Evolutionary conservation across 805 yeast species (phyloP).

Genomic region (Metschnikowia lochheadii): DNA sequence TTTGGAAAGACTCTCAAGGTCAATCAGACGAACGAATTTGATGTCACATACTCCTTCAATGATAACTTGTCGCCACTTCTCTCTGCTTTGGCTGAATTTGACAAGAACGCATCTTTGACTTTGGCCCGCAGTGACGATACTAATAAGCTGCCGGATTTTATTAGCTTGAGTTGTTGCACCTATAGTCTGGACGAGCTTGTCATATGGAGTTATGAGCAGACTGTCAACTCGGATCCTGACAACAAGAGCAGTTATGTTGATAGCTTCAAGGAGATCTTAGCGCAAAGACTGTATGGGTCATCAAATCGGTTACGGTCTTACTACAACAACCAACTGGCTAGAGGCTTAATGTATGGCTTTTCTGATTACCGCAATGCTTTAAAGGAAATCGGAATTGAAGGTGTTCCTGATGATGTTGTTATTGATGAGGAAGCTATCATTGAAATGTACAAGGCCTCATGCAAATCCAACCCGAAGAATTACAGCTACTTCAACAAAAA

Average conservation of each 20-base stretch:
- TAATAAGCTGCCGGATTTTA: constrained; percentile 24
- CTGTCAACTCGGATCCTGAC: constrained; percentile 28
- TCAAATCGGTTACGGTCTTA: constrained; percentile 27
- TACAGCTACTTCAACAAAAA: constrained; percentile 33
- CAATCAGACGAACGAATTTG: constrained; percentile 14
- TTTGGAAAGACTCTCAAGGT: constrained; percentile 18
- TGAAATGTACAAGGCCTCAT: constrained; percentile 30
- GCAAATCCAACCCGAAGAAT: constrained; percentile 32
- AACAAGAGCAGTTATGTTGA: constrained; percentile 38
- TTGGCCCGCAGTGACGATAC: constrained; percentile 21
- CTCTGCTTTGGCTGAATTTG: constrained; percentile 34
- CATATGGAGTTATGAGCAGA: constrained; percentile 37
- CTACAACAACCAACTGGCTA: constrained; percentile 22
- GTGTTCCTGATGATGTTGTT: constrained; percentile 10
- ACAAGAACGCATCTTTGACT: constrained; percentile 29
- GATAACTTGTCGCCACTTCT: constrained; percentile 33
- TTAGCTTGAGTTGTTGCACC: constrained; percentile 27
- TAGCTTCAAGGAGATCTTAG: constrained; percentile 24
- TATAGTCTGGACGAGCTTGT: constrained; percentile 39
- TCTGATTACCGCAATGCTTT: constrained; percentile 32
- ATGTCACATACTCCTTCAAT: constrained; percentile 25
- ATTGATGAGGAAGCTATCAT: constrained; percentile 35
- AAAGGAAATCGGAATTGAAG: constrained; percentile 28
- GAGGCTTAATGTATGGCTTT: constrained; percentile 33
- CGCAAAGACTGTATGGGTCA: constrained; percentile 15